These are phyloP conservation scores for Mrakia hoshinonis DNA, from an alignment of 768 basidiomycete species.

Conservation along the genomic window DNA sequence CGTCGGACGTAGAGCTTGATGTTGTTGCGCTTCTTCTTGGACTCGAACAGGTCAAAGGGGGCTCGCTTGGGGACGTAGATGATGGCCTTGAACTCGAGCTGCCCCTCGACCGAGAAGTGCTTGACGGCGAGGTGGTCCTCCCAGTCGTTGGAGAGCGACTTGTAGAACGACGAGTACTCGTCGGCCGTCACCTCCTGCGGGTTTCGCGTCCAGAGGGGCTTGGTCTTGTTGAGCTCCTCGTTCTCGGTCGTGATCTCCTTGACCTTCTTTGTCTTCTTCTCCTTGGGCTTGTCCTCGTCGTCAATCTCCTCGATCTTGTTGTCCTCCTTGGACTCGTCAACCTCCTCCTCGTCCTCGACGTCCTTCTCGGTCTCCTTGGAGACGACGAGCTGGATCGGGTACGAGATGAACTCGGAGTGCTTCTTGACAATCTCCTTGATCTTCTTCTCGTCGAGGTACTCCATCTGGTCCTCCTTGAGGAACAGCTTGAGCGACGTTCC, in stretches of 20 bases:
- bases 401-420: conserved; percentile 99
- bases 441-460: conserved; percentile 98
- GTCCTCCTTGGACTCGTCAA: conserved; percentile 60
- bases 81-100: conserved; percentile 99
- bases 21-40: conserved; percentile 99
- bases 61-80: conserved; percentile 95
- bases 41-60: conserved; percentile 98
- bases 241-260: conserved; percentile 78
- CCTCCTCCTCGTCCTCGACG: conserved; percentile 57
- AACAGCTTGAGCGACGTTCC: conserved; percentile 84
- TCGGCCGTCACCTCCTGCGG: conserved; percentile 85
- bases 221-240: conserved; percentile 99
- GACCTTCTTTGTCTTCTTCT: conserved; percentile 89
- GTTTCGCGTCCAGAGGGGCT: conserved; percentile 98
- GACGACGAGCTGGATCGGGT: conserved; percentile 96
- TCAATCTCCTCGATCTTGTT: conserved; percentile 57
- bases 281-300: conserved; percentile 64
- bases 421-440: conserved; percentile 99
- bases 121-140: conserved; percentile 99
- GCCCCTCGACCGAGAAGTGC: conserved; percentile 99
- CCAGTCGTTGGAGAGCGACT: conserved; percentile 99
- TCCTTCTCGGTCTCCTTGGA: conserved; percentile 97
- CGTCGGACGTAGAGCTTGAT: conserved; percentile 99
- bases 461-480: conserved; percentile 97
- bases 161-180: conserved; percentile 96